These are phyloP conservation scores for Fomitopsis palustris DNA, from an alignment of 1,284 basidiomycete genomes.

Conservation along the genomic window DNA sequence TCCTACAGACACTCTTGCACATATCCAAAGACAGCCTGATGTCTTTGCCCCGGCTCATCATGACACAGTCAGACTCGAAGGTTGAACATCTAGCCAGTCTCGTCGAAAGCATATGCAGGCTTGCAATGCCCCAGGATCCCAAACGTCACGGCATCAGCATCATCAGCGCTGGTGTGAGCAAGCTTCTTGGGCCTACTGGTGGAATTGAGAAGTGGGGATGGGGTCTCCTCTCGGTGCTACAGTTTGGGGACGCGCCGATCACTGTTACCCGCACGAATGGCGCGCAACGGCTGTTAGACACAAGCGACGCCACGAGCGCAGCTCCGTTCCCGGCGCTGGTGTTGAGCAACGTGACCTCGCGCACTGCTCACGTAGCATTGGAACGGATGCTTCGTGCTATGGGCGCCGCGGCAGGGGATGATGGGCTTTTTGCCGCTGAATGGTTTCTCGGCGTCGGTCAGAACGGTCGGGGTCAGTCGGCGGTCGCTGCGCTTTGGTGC, in stretches of 20 bases:
- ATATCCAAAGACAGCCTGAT: constrained; percentile 62
- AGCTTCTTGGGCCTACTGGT: constrained; percentile 76
- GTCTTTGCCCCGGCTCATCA: constrained; percentile 73
- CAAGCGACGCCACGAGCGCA: constrained; percentile 29
- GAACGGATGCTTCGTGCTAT: constrained; percentile 70
- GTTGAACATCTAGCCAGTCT: constrained; percentile 65
- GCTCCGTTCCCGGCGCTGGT: constrained; percentile 55
- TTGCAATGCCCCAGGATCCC: constrained; percentile 26
- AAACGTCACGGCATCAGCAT: constrained; percentile 28
- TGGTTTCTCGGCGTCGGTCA: constrained; percentile 72
- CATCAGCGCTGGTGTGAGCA: constrained; percentile 56
- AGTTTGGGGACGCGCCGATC: constrained; percentile 59
- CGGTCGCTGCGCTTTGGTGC: constrained; percentile 83
- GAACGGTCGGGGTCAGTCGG: constrained; percentile 38
- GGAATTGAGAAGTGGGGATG: constrained; percentile 89
- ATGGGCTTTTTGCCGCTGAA: constrained; percentile 72
- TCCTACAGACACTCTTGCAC: constrained; percentile 53
- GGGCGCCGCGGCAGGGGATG: constrained; percentile 68
- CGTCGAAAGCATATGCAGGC: constrained; percentile 66
- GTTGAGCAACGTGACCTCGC: constrained; percentile 61
- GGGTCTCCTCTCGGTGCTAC: constrained; percentile 72
- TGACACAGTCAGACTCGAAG: constrained; percentile 66
- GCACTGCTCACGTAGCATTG: constrained; percentile 51
- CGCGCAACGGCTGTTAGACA: constrained; percentile 59
- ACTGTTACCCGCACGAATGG: constrained; percentile 42